Base-by-base conservation (phyloP, 1,284 basidiomycete species). In the Cutaneotrichosporon daszewskae region DNA sequence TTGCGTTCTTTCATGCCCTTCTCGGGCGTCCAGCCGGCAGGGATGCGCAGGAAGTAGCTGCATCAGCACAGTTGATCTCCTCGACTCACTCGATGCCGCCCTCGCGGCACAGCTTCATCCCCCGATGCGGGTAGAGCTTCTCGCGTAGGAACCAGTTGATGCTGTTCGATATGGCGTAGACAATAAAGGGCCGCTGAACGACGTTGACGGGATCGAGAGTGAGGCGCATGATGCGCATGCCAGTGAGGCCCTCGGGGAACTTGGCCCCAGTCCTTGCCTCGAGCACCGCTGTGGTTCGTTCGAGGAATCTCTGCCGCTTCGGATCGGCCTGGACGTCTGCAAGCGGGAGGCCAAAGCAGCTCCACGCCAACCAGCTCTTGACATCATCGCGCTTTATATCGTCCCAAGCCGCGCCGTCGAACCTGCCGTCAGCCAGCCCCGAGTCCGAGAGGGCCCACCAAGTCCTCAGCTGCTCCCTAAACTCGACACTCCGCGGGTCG, bases 321-420 rank as follows among this genome's bases (percentile, higher is more conserved):
- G 72, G 59, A 3, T 80, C 68, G 10, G 82, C 59, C 17, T 69
- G 37, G 2, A 55, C 58, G 11, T 50, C 50, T 5, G 60, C 57
- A 32, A 85, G 74, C 18, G 78, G 73, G 3, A 77, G 72, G 54
- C 83, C 83, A 69, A 83, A 91, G 55, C 85, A 81, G 12, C 80
- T 77, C 89, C 89, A 94, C 45, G 87, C 82, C 20, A 94, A 71
- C 86, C 88, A 94, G 45, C 79, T 74, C 32, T 76, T 75, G 45
- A 89, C 74, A 60, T 89, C 80, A 31, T 79, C 74, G 16, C 73
- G 74, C 34, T 74, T 78, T 43, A 94, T 78, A 10, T 77, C 74
- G 0, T 83, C 82, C 85, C 85, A 90, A 2, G 81, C 78, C 10
- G 75, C 78, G 56, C 81, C 80, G 53, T 78, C 71, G 68, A 91